Conservation (phyloP, 2,329 filamentous ascomycete genomes). For the Xylariaceae sp. region DNA sequence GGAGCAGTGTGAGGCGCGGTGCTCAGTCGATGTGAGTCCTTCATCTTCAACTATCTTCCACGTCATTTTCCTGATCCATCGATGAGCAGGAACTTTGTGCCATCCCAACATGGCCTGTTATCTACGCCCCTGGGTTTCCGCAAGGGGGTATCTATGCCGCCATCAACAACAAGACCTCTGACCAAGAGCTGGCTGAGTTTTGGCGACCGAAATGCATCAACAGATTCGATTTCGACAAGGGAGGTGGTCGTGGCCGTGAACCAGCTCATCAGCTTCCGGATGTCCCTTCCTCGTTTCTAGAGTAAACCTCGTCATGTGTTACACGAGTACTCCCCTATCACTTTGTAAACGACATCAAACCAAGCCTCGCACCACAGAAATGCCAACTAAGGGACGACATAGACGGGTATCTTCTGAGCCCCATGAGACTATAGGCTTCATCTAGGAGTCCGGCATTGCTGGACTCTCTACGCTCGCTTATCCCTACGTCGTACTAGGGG, state of each 20-base stretch:
- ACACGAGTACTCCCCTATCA: no score
- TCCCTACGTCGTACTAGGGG: no score
- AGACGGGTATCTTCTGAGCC: no score
- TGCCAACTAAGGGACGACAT: no score
- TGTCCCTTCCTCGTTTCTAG: no score
- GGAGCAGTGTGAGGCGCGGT: conserved; percentile 1
- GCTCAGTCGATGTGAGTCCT: conserved; percentile 3
- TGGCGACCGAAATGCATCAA: conserved; percentile 7
- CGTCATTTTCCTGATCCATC: not conserved
- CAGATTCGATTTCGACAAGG: conserved; percentile 1
- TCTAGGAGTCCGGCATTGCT: no score
- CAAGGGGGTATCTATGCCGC: conserved; percentile 1
- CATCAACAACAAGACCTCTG: conserved; percentile 1
- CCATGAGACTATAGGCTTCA: no score
- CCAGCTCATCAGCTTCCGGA: conserved; percentile 3
- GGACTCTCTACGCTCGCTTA: no score
- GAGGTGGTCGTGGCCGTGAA: conserved; percentile 1
- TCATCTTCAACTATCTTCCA: not conserved
- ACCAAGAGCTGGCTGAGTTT: conserved; percentile 2
- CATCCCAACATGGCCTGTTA: conserved; percentile 5
- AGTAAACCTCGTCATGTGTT: no score
- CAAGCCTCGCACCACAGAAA: no score
- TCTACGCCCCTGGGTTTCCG: conserved; percentile 2
- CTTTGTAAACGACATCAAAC: no score
- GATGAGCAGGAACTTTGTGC: conserved; percentile 4